These are phyloP conservation scores for Fusarium tjaetaba DNA, from an alignment of 2,329 filamentous ascomycete species.

Conservation along the genomic window DNA sequence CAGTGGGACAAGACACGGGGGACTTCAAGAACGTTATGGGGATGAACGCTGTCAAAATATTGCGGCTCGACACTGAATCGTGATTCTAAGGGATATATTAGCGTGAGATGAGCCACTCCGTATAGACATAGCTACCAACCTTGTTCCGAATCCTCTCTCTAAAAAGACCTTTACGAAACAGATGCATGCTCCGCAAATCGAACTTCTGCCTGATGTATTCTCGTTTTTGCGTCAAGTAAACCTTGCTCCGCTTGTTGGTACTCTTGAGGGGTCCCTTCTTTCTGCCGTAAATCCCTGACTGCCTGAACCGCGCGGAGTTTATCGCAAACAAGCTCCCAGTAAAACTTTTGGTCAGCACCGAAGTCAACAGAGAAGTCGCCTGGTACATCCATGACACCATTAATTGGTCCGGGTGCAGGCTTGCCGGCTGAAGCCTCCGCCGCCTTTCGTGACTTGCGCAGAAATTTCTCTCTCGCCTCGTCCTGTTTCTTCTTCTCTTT, in stretches of 20 bases:
- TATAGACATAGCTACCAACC: constrained; percentile 37
- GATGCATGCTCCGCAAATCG: constrained; percentile 47
- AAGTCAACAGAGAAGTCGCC: constrained; percentile 49
- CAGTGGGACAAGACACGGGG: constrained; percentile 58
- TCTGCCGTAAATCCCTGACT: constrained; percentile 46
- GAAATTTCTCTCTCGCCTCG: constrained; percentile 42
- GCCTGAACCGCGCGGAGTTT: constrained; percentile 54
- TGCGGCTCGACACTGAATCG: constrained; percentile 49
- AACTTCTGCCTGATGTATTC: constrained; percentile 52
- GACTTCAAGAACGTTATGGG: constrained; percentile 66
- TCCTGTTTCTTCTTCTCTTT: constrained; percentile 53
- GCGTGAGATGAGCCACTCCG: constrained; percentile 25
- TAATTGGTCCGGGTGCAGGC: constrained; percentile 43
- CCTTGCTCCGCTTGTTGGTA: constrained; percentile 44
- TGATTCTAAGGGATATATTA: constrained; percentile 38
- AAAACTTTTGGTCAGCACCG: constrained; percentile 46
- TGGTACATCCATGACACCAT: constrained; percentile 50
- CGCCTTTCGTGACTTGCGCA: constrained; percentile 51
- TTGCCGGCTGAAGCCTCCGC: constrained; percentile 42
- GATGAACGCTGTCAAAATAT: constrained; percentile 65
- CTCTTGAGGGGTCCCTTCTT: constrained; percentile 39
- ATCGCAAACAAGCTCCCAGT: constrained; percentile 55
- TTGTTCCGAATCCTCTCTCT: constrained; percentile 12
- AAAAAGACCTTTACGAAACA: constrained; percentile 4
- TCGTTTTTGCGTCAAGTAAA: constrained; percentile 46